These are phyloP conservation scores for Fraxinus greggii DNA, from an alignment of 305 asterid species.

Conservation along the genomic window DNA sequence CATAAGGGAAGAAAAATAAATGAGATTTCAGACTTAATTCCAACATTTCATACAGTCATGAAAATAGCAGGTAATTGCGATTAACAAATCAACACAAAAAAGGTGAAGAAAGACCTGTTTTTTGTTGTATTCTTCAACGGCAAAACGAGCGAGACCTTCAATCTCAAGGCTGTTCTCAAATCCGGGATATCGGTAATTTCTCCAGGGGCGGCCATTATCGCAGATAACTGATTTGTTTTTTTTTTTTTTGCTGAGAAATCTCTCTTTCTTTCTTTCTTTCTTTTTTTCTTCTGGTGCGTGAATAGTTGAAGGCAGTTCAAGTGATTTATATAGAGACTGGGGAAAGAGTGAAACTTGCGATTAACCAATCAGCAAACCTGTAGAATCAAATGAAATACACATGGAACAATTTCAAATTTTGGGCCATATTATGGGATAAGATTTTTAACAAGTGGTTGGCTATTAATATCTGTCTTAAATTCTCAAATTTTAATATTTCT, in stretches of 20 bases:
- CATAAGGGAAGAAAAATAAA: not conserved
- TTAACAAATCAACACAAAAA: too few relatives aligned
- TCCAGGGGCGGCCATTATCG: slow-evolving; percentile 48
- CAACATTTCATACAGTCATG: not conserved
- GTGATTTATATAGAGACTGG: not conserved
- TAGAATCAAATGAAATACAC: not conserved
- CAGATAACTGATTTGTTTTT: not conserved
- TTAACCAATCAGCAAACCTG: not conserved
- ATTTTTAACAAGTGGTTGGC: too few relatives aligned
- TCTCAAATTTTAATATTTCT: too few relatives aligned
- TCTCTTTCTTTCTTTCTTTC: not conserved
- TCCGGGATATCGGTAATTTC: slow-evolving; percentile 27
- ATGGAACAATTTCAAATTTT: not conserved
- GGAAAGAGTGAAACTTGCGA: not conserved
- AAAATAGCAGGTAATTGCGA: not conserved
- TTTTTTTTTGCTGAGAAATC: not conserved
- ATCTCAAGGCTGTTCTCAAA: slow-evolving; percentile 56
- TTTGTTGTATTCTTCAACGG: slow-evolving; percentile 65
- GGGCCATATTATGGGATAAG: too few relatives aligned
- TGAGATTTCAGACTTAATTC: not conserved
- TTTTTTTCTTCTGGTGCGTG: not conserved
- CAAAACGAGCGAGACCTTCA: slow-evolving; percentile 72
- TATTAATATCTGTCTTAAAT: too few relatives aligned
- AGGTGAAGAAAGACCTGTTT: slow-evolving; percentile 48
- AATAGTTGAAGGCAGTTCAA: not conserved